Base-by-base conservation (phyloP, 495 filamentous ascomycete genomes). In the Talaromyces borbonicus region DNA sequence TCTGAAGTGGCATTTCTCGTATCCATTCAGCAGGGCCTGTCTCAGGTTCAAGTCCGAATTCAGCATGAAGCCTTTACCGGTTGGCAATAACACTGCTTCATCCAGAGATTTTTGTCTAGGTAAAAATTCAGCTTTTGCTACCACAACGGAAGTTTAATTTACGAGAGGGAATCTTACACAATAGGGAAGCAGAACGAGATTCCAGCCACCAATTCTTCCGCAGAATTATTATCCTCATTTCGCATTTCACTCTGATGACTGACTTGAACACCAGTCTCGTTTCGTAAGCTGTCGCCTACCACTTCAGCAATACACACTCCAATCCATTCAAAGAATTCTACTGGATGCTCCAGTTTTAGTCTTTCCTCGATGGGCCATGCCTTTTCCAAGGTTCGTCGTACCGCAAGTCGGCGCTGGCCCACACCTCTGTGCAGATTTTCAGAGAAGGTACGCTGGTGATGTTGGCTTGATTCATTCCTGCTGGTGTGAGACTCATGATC, bases 181-280 rank as follows among this genome's bases (percentile, higher is more conserved):
- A 88, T 85, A 20, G 85, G 84, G 51, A 90, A 86, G 56, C 80
- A 84, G 52, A 87, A 89, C 12, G 85, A 85, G 30, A 90, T 80
- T 1, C 85, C 85, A 58, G 84, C 71, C 8, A 74, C 72, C 41
- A 88, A 57, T 50, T 75, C 73, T n/a, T 67, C 57, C 4, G 61
- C 57, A 19, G 66, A n/a, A n/a, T 20, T 38, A 18, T 22, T 20
- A 8, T 38, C 35, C 8, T 23, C 35, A 8, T 20, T 49, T 39
- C 55, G 56, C 11, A 50, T 46, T 22, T 49, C 30, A 12, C 53
- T 51, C 48, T 58, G 22, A n/a, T 8, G 12, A 15, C 19, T 22
- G 5, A 11, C 35, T 20, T 14, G 36, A n/a, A n/a, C n/a, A n/a
- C n/a, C n/a, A n/a, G n/a, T n/a, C 8, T 57, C 56, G 43, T 57